Conservation (phyloP, 2,329 filamentous ascomycete genomes). For the Zymoseptoria tritici region DNA sequence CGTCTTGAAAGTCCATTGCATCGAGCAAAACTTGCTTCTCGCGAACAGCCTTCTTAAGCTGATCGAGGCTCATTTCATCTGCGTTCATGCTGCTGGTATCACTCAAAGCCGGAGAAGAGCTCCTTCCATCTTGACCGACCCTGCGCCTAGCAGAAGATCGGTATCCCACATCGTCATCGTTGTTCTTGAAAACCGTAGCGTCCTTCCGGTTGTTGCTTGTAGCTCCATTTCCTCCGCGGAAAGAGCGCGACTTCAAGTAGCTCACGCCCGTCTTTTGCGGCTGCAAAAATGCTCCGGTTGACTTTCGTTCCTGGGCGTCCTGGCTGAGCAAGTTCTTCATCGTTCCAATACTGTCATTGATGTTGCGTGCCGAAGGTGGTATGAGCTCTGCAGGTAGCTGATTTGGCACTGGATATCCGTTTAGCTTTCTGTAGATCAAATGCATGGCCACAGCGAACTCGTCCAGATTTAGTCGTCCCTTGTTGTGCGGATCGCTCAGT, state of each 20-base stretch:
- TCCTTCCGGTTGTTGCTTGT: slow-evolving; percentile 68
- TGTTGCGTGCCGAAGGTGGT: slow-evolving; percentile 86
- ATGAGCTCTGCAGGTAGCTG: slow-evolving; percentile 85
- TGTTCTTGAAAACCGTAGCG: slow-evolving; percentile 93
- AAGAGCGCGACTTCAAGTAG: slow-evolving; percentile 92
- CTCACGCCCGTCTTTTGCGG: slow-evolving; percentile 97
- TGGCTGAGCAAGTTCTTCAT: slow-evolving; percentile 84
- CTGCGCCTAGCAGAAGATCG: slow-evolving; percentile 87
- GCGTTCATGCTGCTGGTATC: slow-evolving; percentile 54
- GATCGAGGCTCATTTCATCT: slow-evolving; percentile 79
- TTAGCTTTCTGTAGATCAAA: slow-evolving; percentile 93
- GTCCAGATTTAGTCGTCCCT: slow-evolving; percentile 87
- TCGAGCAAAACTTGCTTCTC: slow-evolving; percentile 93
- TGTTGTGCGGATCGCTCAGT: slow-evolving; percentile 85
- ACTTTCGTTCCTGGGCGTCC: slow-evolving; percentile 84
- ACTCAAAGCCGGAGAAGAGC: slow-evolving; percentile 68
- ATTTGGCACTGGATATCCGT: slow-evolving; percentile 86
- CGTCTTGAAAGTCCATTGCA: slow-evolving; percentile 92
- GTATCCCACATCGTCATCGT: slow-evolving; percentile 79
- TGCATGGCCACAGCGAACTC: slow-evolving; percentile 99
- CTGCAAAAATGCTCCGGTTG: slow-evolving; percentile 78
- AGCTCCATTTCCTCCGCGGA: slow-evolving; percentile 53
- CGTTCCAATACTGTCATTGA: slow-evolving; percentile 85
- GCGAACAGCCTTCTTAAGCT: slow-evolving; percentile 82
- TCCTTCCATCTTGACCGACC: slow-evolving; percentile 58